Evolutionary conservation across 306 rosid genomes (phyloP).

Genomic region (Sicyos edulis): DNA sequence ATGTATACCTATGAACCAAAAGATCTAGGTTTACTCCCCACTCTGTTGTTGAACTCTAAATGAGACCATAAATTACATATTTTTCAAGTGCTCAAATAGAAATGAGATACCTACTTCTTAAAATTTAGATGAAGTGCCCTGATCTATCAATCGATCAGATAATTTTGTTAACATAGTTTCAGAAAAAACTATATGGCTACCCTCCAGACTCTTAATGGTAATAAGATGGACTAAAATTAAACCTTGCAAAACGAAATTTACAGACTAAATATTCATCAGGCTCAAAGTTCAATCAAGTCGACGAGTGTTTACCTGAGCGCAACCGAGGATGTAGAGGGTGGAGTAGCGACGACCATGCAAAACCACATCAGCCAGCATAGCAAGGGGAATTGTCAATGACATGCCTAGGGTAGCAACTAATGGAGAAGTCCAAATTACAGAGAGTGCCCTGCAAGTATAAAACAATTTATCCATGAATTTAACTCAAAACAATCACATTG

Average conservation of each 20-base stretch:
- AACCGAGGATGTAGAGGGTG: conserved; percentile 48
- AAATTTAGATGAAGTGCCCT: background rate
- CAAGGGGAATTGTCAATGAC: conserved; percentile 72
- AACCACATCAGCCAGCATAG: conserved; percentile 71
- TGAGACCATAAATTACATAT: background rate
- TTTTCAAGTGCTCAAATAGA: background rate
- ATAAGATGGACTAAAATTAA: background rate
- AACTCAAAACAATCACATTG: conserved; percentile 6
- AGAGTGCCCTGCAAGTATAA: conserved; percentile 52
- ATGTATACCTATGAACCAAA: too few relatives aligned
- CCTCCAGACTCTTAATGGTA: background rate
- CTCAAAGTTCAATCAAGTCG: background rate
- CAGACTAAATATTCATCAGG: background rate
- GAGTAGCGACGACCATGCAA: conserved; percentile 60
- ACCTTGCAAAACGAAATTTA: background rate
- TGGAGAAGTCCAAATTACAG: conserved; percentile 75
- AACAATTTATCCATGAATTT: background rate
- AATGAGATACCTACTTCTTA: background rate
- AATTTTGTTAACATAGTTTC: background rate
- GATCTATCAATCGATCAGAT: too few relatives aligned
- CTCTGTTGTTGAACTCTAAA: too few relatives aligned
- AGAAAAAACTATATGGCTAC: too few relatives aligned
- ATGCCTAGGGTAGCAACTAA: conserved; percentile 63
- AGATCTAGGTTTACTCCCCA: too few relatives aligned
- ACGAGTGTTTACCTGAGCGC: conserved; percentile 46